Base-by-base conservation (phyloP, 805 yeast genomes). In the Sporopachydermia lactativora region DNA sequence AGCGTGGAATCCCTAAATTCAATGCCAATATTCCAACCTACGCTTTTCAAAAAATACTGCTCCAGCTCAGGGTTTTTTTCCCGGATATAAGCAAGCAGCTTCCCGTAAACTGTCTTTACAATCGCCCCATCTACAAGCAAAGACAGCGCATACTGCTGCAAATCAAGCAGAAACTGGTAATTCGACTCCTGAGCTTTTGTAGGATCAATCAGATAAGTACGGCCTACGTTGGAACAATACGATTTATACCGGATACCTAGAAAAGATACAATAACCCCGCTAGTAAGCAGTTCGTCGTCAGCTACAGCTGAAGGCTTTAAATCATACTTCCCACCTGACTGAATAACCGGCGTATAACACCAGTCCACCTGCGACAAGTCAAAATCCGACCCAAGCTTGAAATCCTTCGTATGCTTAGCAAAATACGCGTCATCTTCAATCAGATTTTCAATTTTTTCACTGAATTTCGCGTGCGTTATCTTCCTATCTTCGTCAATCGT, bases 191-290 rank as follows among this genome's bases (percentile, higher is more conserved):
- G 77, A 47, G 76, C 80, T 40, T 74, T 71, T 3, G 94, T 70
- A 6, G 96, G 96, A 55, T 84, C 95, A 52, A 89, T 83, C 55
- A 89, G 66, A 51, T 83, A 89, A 1, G 96, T 82, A 58, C 97
- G 72, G 5, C 81, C 88, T 38, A 89, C 64, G 51, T 82, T 84
- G 4, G 96, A 81, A 57, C 95, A 84, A 60, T 89, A 89, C 37
- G 81, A 77, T 54, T 77, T 83, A 62, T 86, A 89, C 52, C 95
- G 73, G 45, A 89, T 67, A 41, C 95, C 96, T 45, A 92, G 62
- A 2, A 94, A 77, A 4, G 94, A 73, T 47, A 86, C 60, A 40
- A 89, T 86, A 28, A 82, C 85, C 17, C 95, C 89, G 13, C 73
- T 72, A 5, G 83, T 80, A 39, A 71, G 70, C 48, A 71, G 73